Percentiles rank a stretch among this genome's conserved stretches.
These are phyloP conservation scores for Pittosporum tobira DNA, from an alignment of 129 eudicot genomes.

Conservation along the genomic window DNA sequence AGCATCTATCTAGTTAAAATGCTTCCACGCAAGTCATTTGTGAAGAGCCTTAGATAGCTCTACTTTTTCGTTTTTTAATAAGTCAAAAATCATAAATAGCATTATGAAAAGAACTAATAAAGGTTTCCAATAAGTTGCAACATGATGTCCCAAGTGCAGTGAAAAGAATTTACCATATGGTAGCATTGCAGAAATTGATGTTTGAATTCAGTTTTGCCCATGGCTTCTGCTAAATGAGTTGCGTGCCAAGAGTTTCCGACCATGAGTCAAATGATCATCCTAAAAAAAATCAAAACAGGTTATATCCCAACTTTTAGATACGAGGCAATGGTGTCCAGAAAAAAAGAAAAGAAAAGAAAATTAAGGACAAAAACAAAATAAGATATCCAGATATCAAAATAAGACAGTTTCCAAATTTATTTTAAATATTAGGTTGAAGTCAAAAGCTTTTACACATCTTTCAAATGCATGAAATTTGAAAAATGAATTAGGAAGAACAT, in stretches of 20 bases:
- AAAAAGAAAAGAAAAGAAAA: too few relatives aligned
- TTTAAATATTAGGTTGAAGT: too few relatives aligned
- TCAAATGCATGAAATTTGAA: not conserved
- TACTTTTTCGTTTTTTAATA: too few relatives aligned
- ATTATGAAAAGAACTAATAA: too few relatives aligned
- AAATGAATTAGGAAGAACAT: not conserved
- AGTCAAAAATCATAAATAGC: too few relatives aligned
- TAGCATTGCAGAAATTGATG: not conserved
- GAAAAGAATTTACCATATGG: conserved; percentile 16
- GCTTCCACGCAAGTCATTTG: too few relatives aligned
- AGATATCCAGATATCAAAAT: not conserved
- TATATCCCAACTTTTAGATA: not conserved
- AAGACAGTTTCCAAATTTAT: not conserved
- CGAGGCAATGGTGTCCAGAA: not conserved
- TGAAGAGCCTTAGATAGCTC: too few relatives aligned
- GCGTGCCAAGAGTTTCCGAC: conserved; percentile 56
- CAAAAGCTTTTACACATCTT: not conserved
- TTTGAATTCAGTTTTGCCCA: conserved; percentile 45
- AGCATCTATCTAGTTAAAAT: too few relatives aligned
- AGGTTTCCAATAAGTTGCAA: not conserved
- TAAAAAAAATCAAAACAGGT: conserved; percentile 21
- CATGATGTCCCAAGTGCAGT: not conserved
- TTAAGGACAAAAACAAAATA: too few relatives aligned
- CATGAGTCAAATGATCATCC: conserved; percentile 62
- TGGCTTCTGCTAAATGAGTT: conserved; percentile 65